phyloP scores from a whole-genome alignment of 2,329 filamentous ascomycete genomes.

The Cadophora sp. region DNA sequence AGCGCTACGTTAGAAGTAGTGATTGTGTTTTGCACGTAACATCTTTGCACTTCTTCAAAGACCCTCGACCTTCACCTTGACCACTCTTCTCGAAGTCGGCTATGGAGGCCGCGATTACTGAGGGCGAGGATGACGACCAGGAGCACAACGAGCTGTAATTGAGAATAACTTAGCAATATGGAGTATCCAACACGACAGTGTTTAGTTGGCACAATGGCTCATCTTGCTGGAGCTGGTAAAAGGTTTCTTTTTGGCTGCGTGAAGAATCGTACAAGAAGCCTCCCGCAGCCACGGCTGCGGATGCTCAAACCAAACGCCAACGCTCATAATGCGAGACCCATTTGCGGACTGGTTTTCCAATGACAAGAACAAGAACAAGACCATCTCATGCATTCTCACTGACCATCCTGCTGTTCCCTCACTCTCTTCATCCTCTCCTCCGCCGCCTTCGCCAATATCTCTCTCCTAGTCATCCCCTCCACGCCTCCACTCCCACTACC shows the following conservation, averaged over 20 bases:
- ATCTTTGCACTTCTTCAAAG: neutral
- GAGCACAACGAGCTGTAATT: too few relatives aligned
- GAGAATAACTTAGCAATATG: too few relatives aligned
- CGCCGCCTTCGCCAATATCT: slow-evolving; percentile 76
- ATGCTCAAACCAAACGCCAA: neutral
- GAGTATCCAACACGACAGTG: too few relatives aligned
- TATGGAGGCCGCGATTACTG: too few relatives aligned
- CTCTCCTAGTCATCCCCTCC: slow-evolving; percentile 68
- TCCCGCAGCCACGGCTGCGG: neutral
- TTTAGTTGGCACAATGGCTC: too few relatives aligned
- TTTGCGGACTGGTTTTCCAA: neutral
- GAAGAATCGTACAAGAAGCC: neutral
- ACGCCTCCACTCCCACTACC: slow-evolving; percentile 26
- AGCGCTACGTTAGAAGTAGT: too few relatives aligned
- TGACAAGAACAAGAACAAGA: neutral
- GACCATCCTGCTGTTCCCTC: slow-evolving; percentile 35
- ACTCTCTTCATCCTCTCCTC: slow-evolving; percentile 58
- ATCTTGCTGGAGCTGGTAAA: too few relatives aligned
- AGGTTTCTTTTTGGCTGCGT: neutral
- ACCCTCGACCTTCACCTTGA: too few relatives aligned
- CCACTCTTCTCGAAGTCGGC: too few relatives aligned
- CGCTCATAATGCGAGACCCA: neutral
- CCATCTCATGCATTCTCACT: slow-evolving; percentile 7
- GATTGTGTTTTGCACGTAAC: neutral
- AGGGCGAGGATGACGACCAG: too few relatives aligned